These are phyloP conservation scores for Collybiopsis luxurians DNA, from an alignment of 768 basidiomycete genomes.

Conservation along the genomic window DNA sequence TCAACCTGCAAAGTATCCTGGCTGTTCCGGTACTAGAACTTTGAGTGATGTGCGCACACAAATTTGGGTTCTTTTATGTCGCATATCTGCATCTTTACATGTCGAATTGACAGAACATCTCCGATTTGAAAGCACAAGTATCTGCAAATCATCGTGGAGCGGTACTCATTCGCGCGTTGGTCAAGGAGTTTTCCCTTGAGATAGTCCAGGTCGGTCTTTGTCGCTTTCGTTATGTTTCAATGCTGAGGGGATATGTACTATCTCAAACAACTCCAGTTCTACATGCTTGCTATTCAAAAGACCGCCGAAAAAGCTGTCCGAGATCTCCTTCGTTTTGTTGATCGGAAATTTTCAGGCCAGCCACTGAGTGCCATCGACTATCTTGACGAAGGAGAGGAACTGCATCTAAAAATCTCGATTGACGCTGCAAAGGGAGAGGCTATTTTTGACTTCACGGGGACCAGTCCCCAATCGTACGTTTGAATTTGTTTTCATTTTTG, in stretches of 20 bases:
- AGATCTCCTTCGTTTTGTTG: neutral
- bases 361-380: slow-evolving; percentile 1
- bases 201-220: neutral
- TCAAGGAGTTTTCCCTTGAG: neutral
- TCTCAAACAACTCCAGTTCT: slow-evolving; percentile 22
- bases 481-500: neutral
- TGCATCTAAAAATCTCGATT: neutral
- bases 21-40: neutral
- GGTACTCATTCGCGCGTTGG: neutral
- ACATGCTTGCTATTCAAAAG: slow-evolving; percentile 17
- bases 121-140: slow-evolving; percentile 6
- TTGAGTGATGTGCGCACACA: neutral
- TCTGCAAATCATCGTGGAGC: slow-evolving; percentile 1
- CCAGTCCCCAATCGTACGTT: neutral
- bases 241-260: too few relatives aligned
- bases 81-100: too few relatives aligned
- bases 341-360: neutral
- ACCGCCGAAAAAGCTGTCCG: slow-evolving; percentile 6
- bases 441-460: slow-evolving; percentile 3
- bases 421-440: neutral
- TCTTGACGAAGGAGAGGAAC: neutral
- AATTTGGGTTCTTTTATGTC: too few relatives aligned
- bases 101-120: slow-evolving; percentile 1
- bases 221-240: neutral
- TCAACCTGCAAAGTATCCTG: neutral